Evolutionary conservation across 108 stramenopile species (phyloP), one percentile per base, ranked within the genome.

Genomic region (Pseudonitzschia pungens): DNA sequence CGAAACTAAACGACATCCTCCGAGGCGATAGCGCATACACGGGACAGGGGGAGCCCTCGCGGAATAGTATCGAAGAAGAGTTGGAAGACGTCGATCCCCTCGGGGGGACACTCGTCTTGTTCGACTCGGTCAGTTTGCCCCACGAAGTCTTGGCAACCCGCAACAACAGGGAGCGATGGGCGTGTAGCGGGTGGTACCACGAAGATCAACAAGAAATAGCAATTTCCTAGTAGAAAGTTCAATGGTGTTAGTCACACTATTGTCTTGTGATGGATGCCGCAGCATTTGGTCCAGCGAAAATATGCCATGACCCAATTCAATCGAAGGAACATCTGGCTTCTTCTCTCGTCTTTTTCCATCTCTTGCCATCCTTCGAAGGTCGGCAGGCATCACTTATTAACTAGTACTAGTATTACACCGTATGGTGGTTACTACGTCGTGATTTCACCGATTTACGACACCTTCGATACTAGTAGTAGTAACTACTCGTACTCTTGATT

Each of bases 171-270:
- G 72, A 63, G 21, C 77, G 83, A 36, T 64, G 63, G 55, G 44
- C 79, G 27, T 77, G 77, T 21, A 80, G 82, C 22, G 85, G 85
- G 6, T 86, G 85, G 85, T 86, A 83, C 48, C 84, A 85, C 67
- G 84, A 85, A 75, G 76, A 80, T 22, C 79, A 70, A 21, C 84
- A 85, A 72, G 54, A 55, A 55, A 55, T 55, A 26, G 54, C 54
- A 1, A 3, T 55, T 5, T 55, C 54, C 21, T 55, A 55, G 10
- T 2, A 12, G 26, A 24, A 55, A 22, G 45, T 10, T 18, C 1
- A 48, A 36, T 36, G 6, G 36, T 6, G 36, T 36, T 36, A 5
- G 36, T 36, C 36, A 36, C 6, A 36, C 4, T 6, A 36, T 36
- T 2, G 6, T 36, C 36, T 36, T 36, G 36, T 5, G 36, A 36